These are phyloP conservation scores for Linanthus parryae DNA, from an alignment of 148 eudicot genomes.

Conservation along the genomic window DNA sequence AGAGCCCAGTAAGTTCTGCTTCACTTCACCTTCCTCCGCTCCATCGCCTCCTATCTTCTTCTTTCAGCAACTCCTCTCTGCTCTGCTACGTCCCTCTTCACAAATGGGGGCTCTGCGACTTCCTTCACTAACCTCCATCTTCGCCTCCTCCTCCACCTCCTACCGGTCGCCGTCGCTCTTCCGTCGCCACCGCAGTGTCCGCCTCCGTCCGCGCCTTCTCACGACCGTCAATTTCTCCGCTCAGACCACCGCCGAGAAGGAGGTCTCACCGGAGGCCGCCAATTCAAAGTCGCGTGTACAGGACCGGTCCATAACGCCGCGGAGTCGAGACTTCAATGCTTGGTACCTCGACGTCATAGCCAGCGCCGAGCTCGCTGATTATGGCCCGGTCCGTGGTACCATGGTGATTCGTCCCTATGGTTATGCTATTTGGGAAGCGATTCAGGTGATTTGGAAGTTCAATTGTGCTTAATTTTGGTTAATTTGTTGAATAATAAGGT, in stretches of 20 bases:
- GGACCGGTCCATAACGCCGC: constrained; percentile 61
- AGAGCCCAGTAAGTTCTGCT: too few relatives aligned
- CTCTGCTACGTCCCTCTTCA: not conserved
- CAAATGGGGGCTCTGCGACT: constrained; percentile 62
- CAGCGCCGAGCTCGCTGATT: constrained; percentile 87
- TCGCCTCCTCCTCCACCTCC: constrained; percentile 24
- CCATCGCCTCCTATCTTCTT: too few relatives aligned
- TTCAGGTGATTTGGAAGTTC: too few relatives aligned
- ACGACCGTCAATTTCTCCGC: constrained; percentile 26
- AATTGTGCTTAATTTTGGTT: too few relatives aligned
- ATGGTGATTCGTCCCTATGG: constrained; percentile 99
- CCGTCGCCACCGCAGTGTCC: constrained; percentile 14
- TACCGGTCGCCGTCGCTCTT: constrained; percentile 23
- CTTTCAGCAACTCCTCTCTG: too few relatives aligned
- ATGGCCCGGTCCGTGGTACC: constrained; percentile 96
- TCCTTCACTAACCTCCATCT: constrained; percentile 30
- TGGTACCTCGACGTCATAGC: constrained; percentile 92
- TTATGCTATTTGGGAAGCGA: constrained; percentile 96
- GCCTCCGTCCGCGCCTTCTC: constrained; percentile 20
- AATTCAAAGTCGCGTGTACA: constrained; percentile 24
- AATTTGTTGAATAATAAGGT: too few relatives aligned
- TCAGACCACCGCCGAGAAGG: constrained; percentile 27
- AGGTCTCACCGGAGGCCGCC: constrained; percentile 12
- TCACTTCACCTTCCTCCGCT: too few relatives aligned
- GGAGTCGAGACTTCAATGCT: constrained; percentile 84